Conservation (phyloP, 1,139 yeast species). For the Saccharomyces pastorianus region DNA sequence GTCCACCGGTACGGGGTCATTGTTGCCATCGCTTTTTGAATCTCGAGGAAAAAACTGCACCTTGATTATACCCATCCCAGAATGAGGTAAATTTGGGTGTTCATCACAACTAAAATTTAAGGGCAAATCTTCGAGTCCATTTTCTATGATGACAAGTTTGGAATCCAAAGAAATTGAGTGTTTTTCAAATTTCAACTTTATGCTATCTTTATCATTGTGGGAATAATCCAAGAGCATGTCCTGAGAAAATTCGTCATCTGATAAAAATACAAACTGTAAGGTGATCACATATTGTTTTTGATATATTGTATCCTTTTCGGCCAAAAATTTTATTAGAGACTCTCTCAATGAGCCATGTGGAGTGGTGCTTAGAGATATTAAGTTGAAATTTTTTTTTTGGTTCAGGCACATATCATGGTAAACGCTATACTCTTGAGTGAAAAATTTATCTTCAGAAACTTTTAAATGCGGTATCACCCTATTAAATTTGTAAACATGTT, state of each 20-base stretch:
- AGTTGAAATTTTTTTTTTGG: conserved; percentile 17
- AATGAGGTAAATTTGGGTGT: conserved; percentile 3
- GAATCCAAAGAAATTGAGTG: conserved; percentile 20
- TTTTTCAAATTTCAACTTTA: conserved; percentile 20
- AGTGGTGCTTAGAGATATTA: conserved; percentile 20
- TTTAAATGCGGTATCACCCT: conserved; percentile 4
- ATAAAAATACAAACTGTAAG: conserved; percentile 19
- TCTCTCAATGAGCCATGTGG: conserved; percentile 12
- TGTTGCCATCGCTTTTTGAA: not conserved
- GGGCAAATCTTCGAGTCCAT: conserved; percentile 8
- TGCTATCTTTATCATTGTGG: conserved; percentile 8
- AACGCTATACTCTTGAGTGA: conserved; percentile 16
- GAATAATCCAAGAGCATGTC: conserved; percentile 11
- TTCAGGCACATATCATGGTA: conserved; percentile 24
- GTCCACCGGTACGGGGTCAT: conserved; percentile 10
- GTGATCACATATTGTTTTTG: conserved; percentile 10
- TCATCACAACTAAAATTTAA: conserved; percentile 3
- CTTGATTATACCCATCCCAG: conserved; percentile 23
- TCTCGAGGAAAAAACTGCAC: conserved; percentile 14
- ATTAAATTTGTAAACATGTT: conserved; percentile 6
- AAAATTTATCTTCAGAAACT: conserved; percentile 12
- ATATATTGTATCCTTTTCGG: conserved; percentile 6
- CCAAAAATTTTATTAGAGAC: conserved; percentile 13
- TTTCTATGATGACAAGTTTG: conserved; percentile 7
- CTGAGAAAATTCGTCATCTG: conserved; percentile 18